A percentile compares a stretch with the other conserved stretches of the same genome.
Conservation (phyloP, 2,329 filamentous ascomycete species). For the Tolypocladium amazonense region DNA sequence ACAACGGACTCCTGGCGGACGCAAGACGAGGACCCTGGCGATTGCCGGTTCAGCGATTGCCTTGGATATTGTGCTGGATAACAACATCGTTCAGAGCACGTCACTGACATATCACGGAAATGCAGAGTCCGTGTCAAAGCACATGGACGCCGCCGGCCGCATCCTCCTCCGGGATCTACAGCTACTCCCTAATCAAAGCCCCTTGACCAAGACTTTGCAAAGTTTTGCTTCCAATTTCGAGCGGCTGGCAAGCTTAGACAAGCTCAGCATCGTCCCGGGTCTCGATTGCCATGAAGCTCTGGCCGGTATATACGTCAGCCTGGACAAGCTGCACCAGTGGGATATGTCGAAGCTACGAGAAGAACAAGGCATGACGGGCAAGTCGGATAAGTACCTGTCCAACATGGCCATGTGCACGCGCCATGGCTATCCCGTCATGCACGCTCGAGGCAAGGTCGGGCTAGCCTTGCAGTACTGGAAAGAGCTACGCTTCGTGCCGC, state of each 20-base stretch:
- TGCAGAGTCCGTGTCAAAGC: conserved; percentile 45
- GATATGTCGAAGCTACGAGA: conserved; percentile 50
- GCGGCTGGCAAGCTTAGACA: conserved; percentile 57
- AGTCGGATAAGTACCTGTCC: conserved; percentile 37
- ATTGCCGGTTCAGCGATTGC: conserved; percentile 52
- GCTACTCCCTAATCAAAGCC: conserved; percentile 46
- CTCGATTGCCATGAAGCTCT: conserved; percentile 72
- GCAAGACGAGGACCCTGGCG: conserved; percentile 43
- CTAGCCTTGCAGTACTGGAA: conserved; percentile 72
- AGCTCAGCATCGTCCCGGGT: conserved; percentile 55
- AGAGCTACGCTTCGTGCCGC: conserved; percentile 40
- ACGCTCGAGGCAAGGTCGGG: conserved; percentile 55
- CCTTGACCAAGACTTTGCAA: conserved; percentile 60
- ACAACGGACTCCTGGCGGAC: conserved; percentile 31
- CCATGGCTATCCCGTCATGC: conserved; percentile 62
- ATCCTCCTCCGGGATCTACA: conserved; percentile 58
- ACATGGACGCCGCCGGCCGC: conserved; percentile 49
- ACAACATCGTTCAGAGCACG: conserved; percentile 52
- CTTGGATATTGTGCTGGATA: conserved; percentile 50
- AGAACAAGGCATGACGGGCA: conserved; percentile 31
- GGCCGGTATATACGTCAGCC: conserved; percentile 59
- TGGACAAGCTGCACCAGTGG: conserved; percentile 60
- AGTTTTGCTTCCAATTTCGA: conserved; percentile 63
- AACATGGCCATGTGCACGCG: conserved; percentile 56
- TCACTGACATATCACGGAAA: conserved; percentile 53